phyloP scores from a whole-genome alignment of 257 asterid genomes.

The Solanum raphanifolium region DNA sequence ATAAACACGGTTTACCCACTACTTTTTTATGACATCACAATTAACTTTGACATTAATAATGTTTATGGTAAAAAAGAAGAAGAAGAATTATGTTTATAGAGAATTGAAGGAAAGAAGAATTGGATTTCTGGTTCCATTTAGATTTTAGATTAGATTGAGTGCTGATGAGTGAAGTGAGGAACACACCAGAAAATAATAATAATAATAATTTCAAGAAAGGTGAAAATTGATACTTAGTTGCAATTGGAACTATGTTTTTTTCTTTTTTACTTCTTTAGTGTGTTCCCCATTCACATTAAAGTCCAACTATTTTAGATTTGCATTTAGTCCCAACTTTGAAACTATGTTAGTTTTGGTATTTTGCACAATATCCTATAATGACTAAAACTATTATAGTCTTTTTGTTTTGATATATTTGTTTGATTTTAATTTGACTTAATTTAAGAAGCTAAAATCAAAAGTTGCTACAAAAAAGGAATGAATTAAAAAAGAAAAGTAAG shows the following conservation, averaged over 20 bases:
- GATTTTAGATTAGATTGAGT: neutral
- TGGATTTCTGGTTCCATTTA: neutral
- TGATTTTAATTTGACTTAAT: neutral
- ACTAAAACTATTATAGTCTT: neutral
- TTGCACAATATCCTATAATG: neutral
- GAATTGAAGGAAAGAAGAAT: neutral
- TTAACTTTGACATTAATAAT: neutral
- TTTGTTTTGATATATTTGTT: neutral
- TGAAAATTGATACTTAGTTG: neutral
- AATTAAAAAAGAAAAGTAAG: too few relatives aligned
- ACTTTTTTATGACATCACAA: neutral
- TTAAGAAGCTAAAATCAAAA: too few relatives aligned
- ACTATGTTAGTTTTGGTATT: neutral
- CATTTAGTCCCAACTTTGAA: neutral
- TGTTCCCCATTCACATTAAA: accelerated
- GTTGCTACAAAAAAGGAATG: too few relatives aligned
- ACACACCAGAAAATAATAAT: neutral
- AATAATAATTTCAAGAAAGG: neutral
- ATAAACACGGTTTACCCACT: neutral
- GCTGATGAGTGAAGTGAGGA: neutral
- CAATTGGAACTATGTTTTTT: neutral
- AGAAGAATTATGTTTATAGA: neutral
- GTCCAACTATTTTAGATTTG: too few relatives aligned
- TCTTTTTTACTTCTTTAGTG: too few relatives aligned
- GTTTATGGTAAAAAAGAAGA: neutral